Conservation (phyloP, 371 early-diverging fungal species). For the Mortierella sp. region DNA sequence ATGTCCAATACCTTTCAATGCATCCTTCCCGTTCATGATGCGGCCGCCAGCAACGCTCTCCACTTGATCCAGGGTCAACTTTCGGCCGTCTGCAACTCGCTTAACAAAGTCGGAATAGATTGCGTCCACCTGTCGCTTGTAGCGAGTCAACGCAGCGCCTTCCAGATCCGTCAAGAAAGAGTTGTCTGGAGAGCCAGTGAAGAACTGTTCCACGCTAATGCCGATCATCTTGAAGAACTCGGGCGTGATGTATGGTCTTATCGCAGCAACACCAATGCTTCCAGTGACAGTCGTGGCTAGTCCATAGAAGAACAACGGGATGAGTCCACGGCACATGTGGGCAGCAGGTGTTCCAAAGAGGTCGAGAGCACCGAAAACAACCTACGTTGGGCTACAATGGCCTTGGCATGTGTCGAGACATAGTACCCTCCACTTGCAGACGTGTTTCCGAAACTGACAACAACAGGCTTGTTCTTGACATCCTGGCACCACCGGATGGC, state of each 20-base stretch:
- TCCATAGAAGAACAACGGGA: not conserved
- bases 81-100: conserved; percentile 64
- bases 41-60: conserved; percentile 66
- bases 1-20: conserved; percentile 39
- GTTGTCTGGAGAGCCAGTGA: conserved; percentile 56
- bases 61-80: conserved; percentile 56
- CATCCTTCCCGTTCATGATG: conserved; percentile 66
- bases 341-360: not conserved
- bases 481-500: conserved; percentile 59
- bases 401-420: conserved; percentile 58
- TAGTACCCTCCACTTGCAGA: conserved; percentile 71
- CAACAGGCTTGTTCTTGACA: conserved; percentile 63
- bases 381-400: conserved; percentile 64
- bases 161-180: conserved; percentile 59
- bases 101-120: conserved; percentile 63
- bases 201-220: conserved; percentile 61
- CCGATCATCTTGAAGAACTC: conserved; percentile 63
- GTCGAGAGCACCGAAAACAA: not conserved
- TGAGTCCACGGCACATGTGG: not conserved
- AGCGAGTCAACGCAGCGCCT: conserved; percentile 58
- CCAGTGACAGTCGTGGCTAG: conserved; percentile 69
- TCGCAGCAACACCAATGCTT: conserved; percentile 69
- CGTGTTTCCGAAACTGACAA: conserved; percentile 67
- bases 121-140: conserved; percentile 49
- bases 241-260: conserved; percentile 59